Conservation (phyloP, 306 rosid species). For the Trifolium fragiferum region DNA sequence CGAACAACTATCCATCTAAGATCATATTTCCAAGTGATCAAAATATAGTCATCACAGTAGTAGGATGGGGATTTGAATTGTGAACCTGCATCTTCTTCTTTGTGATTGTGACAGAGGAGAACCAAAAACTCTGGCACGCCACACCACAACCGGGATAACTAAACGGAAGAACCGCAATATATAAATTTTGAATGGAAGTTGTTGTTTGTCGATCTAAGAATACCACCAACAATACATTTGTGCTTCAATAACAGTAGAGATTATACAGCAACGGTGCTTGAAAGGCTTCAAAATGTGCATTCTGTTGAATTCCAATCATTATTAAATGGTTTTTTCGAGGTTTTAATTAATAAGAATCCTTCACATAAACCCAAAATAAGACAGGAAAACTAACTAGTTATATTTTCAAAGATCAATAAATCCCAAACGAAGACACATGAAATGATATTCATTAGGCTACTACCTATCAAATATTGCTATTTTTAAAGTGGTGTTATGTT, state of each 20-base stretch:
- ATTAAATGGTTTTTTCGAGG: background rate
- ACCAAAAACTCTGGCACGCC: background rate
- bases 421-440: background rate
- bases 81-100: background rate
- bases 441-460: background rate
- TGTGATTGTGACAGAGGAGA: background rate
- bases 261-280: background rate
- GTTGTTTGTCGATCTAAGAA: constrained; percentile 2
- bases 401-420: background rate
- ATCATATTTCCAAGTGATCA: constrained; percentile 3
- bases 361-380: background rate
- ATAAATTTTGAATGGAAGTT: constrained; percentile 3
- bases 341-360: background rate
- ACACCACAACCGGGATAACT: background rate
- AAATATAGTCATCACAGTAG: background rate
- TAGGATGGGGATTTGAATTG: background rate
- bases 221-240: background rate
- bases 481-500: constrained; percentile 16
- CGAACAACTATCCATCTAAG: constrained; percentile 5
- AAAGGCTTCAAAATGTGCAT: constrained; percentile 1
- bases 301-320: background rate
- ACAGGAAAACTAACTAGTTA: constrained; percentile 11
- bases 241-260: constrained; percentile 26
- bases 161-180: background rate
- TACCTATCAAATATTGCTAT: background rate